These are phyloP conservation scores for Hippophae gyantsensis DNA, from an alignment of 306 rosid genomes.

Conservation along the genomic window DNA sequence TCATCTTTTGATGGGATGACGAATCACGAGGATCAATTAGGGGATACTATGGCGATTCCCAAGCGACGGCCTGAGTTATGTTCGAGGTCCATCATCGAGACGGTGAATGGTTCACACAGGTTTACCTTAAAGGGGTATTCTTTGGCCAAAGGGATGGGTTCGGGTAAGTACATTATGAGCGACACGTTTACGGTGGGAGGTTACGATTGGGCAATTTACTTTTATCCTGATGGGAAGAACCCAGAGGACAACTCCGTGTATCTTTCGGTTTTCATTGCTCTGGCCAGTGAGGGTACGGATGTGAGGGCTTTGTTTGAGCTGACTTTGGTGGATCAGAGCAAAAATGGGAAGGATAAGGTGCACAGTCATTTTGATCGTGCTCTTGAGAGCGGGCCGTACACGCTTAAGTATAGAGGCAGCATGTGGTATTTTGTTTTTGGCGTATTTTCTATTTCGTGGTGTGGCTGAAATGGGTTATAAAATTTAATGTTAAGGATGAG, in stretches of 20 bases:
- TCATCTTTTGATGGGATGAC: slow-evolving; percentile 3
- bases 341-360: slow-evolving; percentile 65
- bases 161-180: slow-evolving; percentile 71
- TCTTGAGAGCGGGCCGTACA: slow-evolving; percentile 82
- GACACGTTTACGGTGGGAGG: slow-evolving; percentile 83
- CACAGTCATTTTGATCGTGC: slow-evolving; percentile 94
- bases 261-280: slow-evolving; percentile 78
- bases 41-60: slow-evolving; percentile 28
- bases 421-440: slow-evolving; percentile 51
- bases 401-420: slow-evolving; percentile 84
- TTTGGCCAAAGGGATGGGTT: slow-evolving; percentile 88
- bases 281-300: slow-evolving; percentile 77
- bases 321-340: slow-evolving; percentile 64
- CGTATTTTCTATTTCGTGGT: not conserved
- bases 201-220: slow-evolving; percentile 87
- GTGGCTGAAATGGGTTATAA: too few species aligned
- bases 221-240: slow-evolving; percentile 88
- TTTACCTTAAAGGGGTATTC: slow-evolving; percentile 76
- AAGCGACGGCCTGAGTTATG: slow-evolving; percentile 39
- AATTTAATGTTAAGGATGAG: too few species aligned
- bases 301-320: slow-evolving; percentile 82
- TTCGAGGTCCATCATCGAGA: slow-evolving; percentile 66
- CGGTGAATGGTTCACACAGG: slow-evolving; percentile 75
- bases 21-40: slow-evolving; percentile 25
- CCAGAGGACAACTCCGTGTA: slow-evolving; percentile 70